Conservation (phyloP, 2,329 filamentous ascomycete species). For the Neonectria magnoliae region DNA sequence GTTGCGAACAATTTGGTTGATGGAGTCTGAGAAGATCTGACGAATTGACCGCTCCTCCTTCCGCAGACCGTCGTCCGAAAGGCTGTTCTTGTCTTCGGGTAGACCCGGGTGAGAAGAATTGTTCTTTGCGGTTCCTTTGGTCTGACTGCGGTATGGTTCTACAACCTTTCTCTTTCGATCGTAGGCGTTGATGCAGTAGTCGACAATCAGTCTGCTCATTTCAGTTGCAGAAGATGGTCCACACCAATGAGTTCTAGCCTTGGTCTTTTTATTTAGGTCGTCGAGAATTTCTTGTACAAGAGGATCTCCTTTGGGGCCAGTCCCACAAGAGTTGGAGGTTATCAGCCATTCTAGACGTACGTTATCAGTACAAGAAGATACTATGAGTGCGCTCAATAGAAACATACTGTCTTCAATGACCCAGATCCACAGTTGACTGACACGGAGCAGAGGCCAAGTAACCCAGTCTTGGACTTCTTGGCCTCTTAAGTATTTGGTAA, state of each 20-base stretch:
- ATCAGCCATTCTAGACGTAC: constrained; percentile 9
- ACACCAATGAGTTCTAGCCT: neutral
- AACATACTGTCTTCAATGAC: constrained; percentile 23
- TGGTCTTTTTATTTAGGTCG: neutral
- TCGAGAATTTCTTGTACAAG: neutral
- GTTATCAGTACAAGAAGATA: neutral
- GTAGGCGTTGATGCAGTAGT: constrained; percentile 27
- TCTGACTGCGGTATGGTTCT: neutral
- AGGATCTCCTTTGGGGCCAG: neutral
- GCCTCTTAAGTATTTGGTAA: constrained; percentile 9
- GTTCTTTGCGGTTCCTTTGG: neutral
- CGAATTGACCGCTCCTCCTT: neutral
- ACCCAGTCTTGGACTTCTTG: neutral
- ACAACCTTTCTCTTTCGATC: constrained; percentile 11
- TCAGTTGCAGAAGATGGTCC: constrained; percentile 9
- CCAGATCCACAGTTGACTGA: constrained; percentile 36
- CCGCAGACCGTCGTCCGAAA: neutral
- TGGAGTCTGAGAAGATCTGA: neutral
- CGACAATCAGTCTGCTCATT: constrained; percentile 27
- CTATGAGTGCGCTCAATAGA: no score
- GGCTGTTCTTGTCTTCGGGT: no score
- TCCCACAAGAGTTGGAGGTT: constrained; percentile 2
- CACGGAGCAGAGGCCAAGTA: constrained; percentile 20
- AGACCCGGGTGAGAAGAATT: no score
- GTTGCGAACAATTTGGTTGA: neutral